phyloP scores from a whole-genome alignment of 306 rosid species.

The Pueraria montana region DNA sequence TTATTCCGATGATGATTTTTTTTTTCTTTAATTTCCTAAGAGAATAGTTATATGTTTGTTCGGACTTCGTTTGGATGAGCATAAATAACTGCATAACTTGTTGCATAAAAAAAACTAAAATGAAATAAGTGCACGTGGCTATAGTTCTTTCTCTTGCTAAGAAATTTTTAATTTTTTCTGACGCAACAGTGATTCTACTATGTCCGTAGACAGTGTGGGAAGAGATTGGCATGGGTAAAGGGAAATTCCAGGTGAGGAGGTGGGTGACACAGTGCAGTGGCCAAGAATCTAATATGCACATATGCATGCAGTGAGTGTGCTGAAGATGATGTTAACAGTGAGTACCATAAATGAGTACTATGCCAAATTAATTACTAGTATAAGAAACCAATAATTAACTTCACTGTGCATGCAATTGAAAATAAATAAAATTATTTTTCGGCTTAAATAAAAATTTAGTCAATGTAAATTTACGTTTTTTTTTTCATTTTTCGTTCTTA shows the following conservation, averaged over 20 bases:
- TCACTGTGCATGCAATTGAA: not conserved
- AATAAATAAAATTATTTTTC: not conserved
- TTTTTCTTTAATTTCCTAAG: not conserved
- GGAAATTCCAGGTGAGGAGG: constrained; percentile 28
- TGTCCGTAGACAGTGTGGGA: constrained; percentile 9
- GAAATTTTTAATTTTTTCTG: not conserved
- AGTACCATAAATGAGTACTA: constrained; percentile 26
- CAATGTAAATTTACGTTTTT: no score
- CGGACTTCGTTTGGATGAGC: constrained; percentile 22
- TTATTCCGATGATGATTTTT: not conserved
- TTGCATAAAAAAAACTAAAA: not conserved
- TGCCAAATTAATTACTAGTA: not conserved
- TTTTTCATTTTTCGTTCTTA: no score
- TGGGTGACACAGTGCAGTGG: constrained; percentile 47
- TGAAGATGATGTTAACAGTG: constrained; percentile 25
- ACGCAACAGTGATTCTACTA: constrained; percentile 37
- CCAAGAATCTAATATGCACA: constrained; percentile 33
- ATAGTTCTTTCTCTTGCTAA: constrained; percentile 22
- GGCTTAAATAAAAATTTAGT: no score
- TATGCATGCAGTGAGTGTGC: constrained; percentile 24
- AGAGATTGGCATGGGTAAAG: constrained; percentile 39
- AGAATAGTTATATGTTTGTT: constrained; percentile 30
- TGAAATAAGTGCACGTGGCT: constrained; percentile 35
- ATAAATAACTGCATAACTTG: not conserved
- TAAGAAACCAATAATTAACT: constrained; percentile 1